Evolutionary conservation across 345 rosid species (phyloP).

Genomic region (Salix koriyanagi): DNA sequence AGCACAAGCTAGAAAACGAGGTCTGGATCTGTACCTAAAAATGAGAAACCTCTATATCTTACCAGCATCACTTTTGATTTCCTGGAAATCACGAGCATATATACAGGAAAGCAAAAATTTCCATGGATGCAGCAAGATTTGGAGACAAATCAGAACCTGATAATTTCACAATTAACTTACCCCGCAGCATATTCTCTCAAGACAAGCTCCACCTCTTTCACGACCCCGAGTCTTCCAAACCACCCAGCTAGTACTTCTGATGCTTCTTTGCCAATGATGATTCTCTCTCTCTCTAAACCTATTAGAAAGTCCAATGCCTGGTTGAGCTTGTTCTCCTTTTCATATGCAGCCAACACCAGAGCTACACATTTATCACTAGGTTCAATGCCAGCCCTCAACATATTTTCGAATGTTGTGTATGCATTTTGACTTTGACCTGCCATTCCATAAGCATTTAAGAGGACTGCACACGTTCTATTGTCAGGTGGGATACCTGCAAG

Average conservation of each 20-base stretch:
- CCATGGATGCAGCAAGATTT: not conserved
- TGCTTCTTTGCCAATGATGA: constrained; percentile 56
- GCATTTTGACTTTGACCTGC: constrained; percentile 62
- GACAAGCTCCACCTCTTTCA: constrained; percentile 59
- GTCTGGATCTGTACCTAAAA: too few species aligned
- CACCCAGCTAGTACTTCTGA: constrained; percentile 55
- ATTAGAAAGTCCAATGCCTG: constrained; percentile 55
- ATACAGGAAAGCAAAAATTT: not conserved
- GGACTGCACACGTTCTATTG: constrained; percentile 60
- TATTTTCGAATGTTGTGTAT: constrained; percentile 54
- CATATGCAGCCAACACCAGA: constrained; percentile 51
- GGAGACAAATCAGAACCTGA: not conserved
- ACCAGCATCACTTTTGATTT: not conserved
- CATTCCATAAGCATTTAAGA: constrained; percentile 63
- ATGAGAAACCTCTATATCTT: not conserved
- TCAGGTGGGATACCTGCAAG: constrained; percentile 72
- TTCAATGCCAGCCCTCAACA: constrained; percentile 71
- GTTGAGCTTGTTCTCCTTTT: constrained; percentile 53
- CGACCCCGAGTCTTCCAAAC: constrained; percentile 69
- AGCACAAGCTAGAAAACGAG: too few species aligned
- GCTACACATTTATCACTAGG: constrained; percentile 74
- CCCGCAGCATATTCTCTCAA: constrained; percentile 44
- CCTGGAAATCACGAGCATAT: not conserved
- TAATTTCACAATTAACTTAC: constrained; percentile 5
- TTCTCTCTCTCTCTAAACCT: constrained; percentile 51